Conservation (phyloP, 441 rosid genomes). For the Pelargonium cotyledonis region DNA sequence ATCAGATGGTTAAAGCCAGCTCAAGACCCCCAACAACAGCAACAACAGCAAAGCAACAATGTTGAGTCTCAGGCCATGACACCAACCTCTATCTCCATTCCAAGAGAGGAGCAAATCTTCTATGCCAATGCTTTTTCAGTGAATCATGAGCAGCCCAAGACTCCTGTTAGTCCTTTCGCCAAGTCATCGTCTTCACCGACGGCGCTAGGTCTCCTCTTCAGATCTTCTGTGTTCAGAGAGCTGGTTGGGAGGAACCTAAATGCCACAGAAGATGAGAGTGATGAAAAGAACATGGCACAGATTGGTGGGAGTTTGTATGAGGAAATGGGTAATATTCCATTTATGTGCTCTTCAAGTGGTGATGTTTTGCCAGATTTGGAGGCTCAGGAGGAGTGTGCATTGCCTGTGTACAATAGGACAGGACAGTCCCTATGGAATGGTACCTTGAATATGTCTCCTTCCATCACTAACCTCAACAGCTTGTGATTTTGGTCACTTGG, state of each 20-base stretch:
- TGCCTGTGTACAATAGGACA: slow-evolving; percentile 19
- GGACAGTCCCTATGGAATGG: slow-evolving; percentile 26
- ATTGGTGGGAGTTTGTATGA: slow-evolving; percentile 16
- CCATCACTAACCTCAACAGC: not conserved
- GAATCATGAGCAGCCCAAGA: slow-evolving; percentile 6
- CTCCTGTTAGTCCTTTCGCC: slow-evolving; percentile 16
- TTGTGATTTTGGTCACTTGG: not conserved
- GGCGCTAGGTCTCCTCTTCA: slow-evolving; percentile 49
- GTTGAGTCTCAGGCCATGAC: slow-evolving; percentile 9
- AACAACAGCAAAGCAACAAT: not conserved
- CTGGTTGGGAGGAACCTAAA: slow-evolving; percentile 45
- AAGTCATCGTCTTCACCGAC: slow-evolving; percentile 39
- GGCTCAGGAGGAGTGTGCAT: slow-evolving; percentile 11
- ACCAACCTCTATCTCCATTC: slow-evolving; percentile 13
- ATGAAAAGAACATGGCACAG: slow-evolving; percentile 8
- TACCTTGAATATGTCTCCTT: slow-evolving; percentile 6
- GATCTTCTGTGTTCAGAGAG: slow-evolving; percentile 50
- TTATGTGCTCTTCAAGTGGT: slow-evolving; percentile 17
- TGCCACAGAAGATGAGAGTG: slow-evolving; percentile 15
- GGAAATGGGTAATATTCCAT: slow-evolving; percentile 15
- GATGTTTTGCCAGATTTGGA: slow-evolving; percentile 28
- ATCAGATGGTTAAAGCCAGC: slow-evolving; percentile 41
- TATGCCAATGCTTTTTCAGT: slow-evolving; percentile 17
- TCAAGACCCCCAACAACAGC: slow-evolving; percentile 19
- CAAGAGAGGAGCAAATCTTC: slow-evolving; percentile 18